Percentiles rank a stretch among this genome's conserved stretches.
Conservation (phyloP, 148 eudicot species). For the Vaccinium vitisidaea region DNA sequence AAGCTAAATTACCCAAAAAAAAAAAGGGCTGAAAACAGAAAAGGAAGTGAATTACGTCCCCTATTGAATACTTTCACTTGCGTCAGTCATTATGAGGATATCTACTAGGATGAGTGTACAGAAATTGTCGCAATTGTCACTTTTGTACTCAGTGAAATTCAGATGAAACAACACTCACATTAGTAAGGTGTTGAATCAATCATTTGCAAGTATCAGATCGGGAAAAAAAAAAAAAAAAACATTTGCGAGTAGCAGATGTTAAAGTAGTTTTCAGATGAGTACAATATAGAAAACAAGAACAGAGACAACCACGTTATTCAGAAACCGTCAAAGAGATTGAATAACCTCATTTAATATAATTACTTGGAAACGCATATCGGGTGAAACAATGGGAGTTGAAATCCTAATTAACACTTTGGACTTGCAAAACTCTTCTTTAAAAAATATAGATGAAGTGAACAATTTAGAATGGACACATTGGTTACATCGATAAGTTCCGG, state of each 20-base stretch:
- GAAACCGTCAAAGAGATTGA: not conserved
- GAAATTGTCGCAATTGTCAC: not conserved
- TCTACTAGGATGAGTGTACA: not conserved
- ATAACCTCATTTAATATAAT: not conserved
- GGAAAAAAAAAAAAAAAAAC: not conserved
- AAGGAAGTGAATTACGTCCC: not conserved
- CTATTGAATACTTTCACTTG: not conserved
- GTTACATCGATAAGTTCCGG: not conserved
- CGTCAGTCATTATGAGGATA: not conserved
- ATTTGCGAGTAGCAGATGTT: not conserved
- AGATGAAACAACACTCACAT: not conserved
- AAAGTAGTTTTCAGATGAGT: not conserved
- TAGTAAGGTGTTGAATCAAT: too few species aligned
- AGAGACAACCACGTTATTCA: not conserved
- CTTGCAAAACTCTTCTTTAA: not conserved
- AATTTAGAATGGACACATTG: not conserved
- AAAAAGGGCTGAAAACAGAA: not conserved
- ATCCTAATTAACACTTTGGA: not conserved
- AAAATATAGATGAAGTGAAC: not conserved
- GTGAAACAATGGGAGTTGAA: not conserved
- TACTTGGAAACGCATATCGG: not conserved
- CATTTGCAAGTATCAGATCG: too few species aligned
- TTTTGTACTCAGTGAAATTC: not conserved
- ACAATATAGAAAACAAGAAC: not conserved
- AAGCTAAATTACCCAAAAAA: too few species aligned